Evolutionary conservation across 2,329 filamentous ascomycete genomes (phyloP).

Genomic region (Cercospora beticola): DNA sequence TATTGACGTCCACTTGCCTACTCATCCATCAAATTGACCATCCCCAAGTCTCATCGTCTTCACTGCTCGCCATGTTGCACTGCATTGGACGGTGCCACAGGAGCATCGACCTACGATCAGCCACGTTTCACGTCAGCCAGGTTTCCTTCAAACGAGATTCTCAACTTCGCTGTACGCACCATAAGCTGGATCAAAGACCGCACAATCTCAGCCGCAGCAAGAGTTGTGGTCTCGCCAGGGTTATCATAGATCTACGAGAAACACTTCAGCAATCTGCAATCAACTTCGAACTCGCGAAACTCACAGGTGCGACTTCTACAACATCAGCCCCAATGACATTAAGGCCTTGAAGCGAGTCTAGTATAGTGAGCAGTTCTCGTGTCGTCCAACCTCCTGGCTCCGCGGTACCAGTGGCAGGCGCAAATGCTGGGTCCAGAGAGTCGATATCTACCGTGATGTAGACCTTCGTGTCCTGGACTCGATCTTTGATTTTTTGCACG

Average conservation of each 20-base stretch:
- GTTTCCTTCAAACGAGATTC: neutral
- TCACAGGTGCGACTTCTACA: constrained; percentile 58
- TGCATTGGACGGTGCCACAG: neutral
- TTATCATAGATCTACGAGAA: constrained; percentile 55
- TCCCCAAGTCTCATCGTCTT: neutral
- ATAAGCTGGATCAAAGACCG: constrained; percentile 52
- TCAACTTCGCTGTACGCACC: constrained; percentile 26
- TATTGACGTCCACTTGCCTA: neutral
- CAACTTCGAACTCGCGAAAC: neutral
- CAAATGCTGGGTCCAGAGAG: constrained; percentile 55
- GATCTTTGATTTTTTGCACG: constrained; percentile 50
- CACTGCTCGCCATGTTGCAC: neutral
- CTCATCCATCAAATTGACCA: neutral
- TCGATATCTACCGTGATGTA: constrained; percentile 60
- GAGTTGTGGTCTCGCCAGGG: constrained; percentile 57
- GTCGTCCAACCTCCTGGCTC: constrained; percentile 64
- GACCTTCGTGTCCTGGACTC: constrained; percentile 54
- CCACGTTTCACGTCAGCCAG: neutral
- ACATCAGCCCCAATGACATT: constrained; percentile 61
- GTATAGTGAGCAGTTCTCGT: constrained; percentile 58
- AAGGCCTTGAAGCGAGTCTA: constrained; percentile 59
- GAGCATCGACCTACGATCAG: neutral
- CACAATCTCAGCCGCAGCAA: constrained; percentile 57
- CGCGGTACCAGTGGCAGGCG: constrained; percentile 58
- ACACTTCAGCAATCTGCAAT: neutral